Evolutionary conservation across 1,284 basidiomycete genomes (phyloP).

Genomic region (Moesziomyces globuligerus): DNA sequence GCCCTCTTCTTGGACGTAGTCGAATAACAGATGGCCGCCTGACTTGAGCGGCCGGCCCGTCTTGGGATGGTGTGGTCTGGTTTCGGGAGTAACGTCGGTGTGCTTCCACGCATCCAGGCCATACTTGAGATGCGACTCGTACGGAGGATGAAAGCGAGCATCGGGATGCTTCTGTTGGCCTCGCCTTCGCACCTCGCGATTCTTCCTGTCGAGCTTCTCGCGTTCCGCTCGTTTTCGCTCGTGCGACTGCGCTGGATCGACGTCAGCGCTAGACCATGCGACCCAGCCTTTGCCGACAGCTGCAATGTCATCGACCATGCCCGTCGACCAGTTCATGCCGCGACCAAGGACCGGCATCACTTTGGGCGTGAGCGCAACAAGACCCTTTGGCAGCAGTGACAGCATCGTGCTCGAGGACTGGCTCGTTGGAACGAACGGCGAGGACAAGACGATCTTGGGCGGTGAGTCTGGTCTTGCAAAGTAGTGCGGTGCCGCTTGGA

Average conservation of each 20-base stretch:
- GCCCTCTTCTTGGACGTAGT: slow-evolving; percentile 26
- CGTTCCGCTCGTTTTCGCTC: slow-evolving; percentile 11
- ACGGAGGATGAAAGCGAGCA: slow-evolving; percentile 29
- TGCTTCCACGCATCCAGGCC: slow-evolving; percentile 25
- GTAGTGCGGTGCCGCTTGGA: slow-evolving; percentile 16
- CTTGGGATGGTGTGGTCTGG: slow-evolving; percentile 14
- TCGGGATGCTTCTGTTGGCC: slow-evolving; percentile 14
- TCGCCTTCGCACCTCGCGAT: slow-evolving; percentile 10
- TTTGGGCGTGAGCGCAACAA: slow-evolving; percentile 16
- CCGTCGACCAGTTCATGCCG: slow-evolving; percentile 13
- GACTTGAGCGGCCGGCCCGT: slow-evolving; percentile 16
- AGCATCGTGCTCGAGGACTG: slow-evolving; percentile 13
- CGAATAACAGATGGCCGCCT: slow-evolving; percentile 18
- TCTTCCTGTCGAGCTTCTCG: slow-evolving; percentile 17
- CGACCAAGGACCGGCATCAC: slow-evolving; percentile 11
- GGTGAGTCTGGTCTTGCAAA: slow-evolving; percentile 10
- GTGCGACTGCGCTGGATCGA: slow-evolving; percentile 4
- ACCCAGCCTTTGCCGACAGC: slow-evolving; percentile 17
- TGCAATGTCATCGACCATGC: slow-evolving; percentile 13
- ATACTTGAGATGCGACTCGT: slow-evolving; percentile 18
- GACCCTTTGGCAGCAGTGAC: slow-evolving; percentile 14
- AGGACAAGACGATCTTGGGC: slow-evolving; percentile 14
- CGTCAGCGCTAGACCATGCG: slow-evolving; percentile 11
- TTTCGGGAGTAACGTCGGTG: background rate
- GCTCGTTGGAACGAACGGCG: slow-evolving; percentile 17